phyloP scores from a whole-genome alignment of 148 eudicot species.

The Cornus controversa region DNA sequence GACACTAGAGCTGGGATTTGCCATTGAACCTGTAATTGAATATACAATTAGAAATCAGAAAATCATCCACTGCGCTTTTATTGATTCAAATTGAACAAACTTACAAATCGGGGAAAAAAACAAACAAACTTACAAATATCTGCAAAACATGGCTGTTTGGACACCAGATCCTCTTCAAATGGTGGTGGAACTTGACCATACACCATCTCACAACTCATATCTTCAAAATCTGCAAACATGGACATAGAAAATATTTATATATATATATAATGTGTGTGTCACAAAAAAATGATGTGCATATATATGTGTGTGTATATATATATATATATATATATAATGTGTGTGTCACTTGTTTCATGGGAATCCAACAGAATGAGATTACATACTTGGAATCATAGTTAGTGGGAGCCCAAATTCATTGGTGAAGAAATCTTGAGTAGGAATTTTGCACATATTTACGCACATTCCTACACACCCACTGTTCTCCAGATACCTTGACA shows the following conservation, averaged over 20 bases:
- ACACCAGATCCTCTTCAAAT: slow-evolving; percentile 71
- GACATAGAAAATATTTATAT: not conserved
- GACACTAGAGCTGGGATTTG: slow-evolving; percentile 53
- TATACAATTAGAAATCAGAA: not conserved
- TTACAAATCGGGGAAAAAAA: no score
- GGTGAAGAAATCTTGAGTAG: slow-evolving; percentile 98
- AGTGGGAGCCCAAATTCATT: slow-evolving; percentile 93
- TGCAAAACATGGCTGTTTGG: slow-evolving; percentile 77
- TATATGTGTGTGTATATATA: no score
- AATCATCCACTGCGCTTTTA: not conserved
- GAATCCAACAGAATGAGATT: no score
- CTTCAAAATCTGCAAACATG: slow-evolving; percentile 74
- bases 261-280: not conserved
- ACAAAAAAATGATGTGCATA: no score
- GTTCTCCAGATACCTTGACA: slow-evolving; percentile 81
- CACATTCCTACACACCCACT: slow-evolving; percentile 98
- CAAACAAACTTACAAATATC: slow-evolving; percentile 62
- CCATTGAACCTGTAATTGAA: slow-evolving; percentile 66
- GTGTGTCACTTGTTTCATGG: not conserved
- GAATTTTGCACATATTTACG: slow-evolving; percentile 95
- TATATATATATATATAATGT: not conserved
- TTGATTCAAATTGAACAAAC: slow-evolving; percentile 4
- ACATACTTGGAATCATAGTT: slow-evolving; percentile 92
- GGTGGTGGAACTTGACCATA: slow-evolving; percentile 90
- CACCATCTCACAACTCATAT: slow-evolving; percentile 96